Base-by-base conservation (phyloP, 371 early-diverging fungal genomes). In the Haplosporangium sp. region DNA sequence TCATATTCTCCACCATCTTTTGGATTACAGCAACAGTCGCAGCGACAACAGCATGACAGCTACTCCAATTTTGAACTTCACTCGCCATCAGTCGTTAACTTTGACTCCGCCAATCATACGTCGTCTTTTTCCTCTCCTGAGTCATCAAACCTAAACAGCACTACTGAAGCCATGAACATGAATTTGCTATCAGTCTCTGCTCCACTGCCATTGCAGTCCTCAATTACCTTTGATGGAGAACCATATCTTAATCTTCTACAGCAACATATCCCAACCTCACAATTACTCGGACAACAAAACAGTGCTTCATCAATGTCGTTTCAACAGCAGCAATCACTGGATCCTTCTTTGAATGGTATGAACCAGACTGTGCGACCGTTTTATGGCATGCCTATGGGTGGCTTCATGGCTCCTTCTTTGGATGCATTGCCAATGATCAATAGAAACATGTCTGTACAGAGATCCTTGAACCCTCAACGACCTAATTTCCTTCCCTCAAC, bases 311-410 rank as follows among this genome's bases (percentile, higher is more conserved):
- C 63, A 2, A 69, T 72, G 66, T 68, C 70, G 19, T 52, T 61
- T 13, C 63, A 72, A 9, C 77, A 72, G 9, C 72, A 70, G 17
- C 79, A 77, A 7, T 6, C 73, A 17, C 11, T 74, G 9, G 68
- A 71, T 15, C 47, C 72, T 8, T 48, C 58, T 17, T n/a, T 68
- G 19, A 48, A 39, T n/a, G 40, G 60, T 17, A 20, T 27, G 0
- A 65, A 74, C 11, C 72, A 67, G 13, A 42, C 37, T 40, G 34
- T 65, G 15, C 56, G 82, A 4, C 82, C 82, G 1, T 81, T 81
- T 20, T 81, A 69, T 37, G 82, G 82, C 2, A 68, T 81, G 72
- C 82, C 82, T 0, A 67, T 81, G 72, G 82, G 82, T 3, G 82
- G 82, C 15, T 81, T 81, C 69, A 75, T 81, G 75, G 62, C 64